Conservation (phyloP, 352 stramenopile species). For the Pythium apleroticum region DNA sequence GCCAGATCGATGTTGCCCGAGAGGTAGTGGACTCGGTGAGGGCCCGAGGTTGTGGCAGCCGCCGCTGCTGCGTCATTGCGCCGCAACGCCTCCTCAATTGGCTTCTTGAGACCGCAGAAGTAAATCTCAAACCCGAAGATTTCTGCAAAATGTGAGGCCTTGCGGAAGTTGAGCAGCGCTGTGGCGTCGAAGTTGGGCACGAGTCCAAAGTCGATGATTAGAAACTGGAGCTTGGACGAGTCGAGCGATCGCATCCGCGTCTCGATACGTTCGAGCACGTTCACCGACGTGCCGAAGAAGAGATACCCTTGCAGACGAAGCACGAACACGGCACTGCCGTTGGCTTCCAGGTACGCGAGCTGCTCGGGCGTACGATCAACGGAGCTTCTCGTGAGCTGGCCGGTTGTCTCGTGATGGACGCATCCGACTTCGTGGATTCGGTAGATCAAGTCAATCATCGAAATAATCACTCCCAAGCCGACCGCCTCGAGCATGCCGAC, state of each 20-base stretch:
- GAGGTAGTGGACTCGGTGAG: constrained; percentile 20
- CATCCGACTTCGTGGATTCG: constrained; percentile 78
- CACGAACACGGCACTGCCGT: constrained; percentile 67
- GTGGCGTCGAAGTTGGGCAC: constrained; percentile 79
- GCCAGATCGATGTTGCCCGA: constrained; percentile 35
- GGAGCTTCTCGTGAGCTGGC: constrained; percentile 56
- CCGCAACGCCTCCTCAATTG: constrained; percentile 19
- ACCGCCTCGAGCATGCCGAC: constrained; percentile 77
- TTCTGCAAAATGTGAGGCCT: constrained; percentile 56
- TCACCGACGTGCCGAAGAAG: constrained; percentile 83
- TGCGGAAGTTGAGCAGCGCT: constrained; percentile 75
- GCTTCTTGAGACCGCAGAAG: constrained; percentile 63
- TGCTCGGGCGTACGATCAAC: constrained; percentile 71
- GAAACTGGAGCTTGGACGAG: constrained; percentile 54
- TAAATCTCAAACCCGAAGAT: constrained; percentile 77
- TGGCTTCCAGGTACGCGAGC: constrained; percentile 44
- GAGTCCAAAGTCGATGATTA: constrained; percentile 81
- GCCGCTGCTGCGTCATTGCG: constrained; percentile 14
- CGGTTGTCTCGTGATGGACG: constrained; percentile 74
- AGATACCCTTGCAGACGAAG: constrained; percentile 77
- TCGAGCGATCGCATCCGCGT: constrained; percentile 62
- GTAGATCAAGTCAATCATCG: constrained; percentile 77
- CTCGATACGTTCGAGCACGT: constrained; percentile 74
- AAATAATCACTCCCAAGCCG: constrained; percentile 74
- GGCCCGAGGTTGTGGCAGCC: background rate